Evolutionary conservation across 1,139 yeast species (phyloP), one percentile per base, ranked within the genome.

Genomic region (Candida sanyaensis): DNA sequence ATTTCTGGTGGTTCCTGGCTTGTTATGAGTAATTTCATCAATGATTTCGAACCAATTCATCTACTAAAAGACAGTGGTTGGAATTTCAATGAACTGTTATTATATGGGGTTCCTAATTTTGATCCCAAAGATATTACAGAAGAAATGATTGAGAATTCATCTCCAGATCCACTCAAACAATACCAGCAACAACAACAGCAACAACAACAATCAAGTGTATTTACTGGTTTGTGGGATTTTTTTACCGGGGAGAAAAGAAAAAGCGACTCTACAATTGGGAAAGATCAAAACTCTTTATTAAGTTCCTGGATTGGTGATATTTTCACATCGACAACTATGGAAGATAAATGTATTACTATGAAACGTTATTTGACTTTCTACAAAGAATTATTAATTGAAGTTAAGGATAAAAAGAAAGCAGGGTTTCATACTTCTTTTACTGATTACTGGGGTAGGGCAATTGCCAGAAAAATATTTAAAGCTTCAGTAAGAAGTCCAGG

Each of bases 1-100:
- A 74, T 84, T 7, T 82, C 88, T n/a, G 91, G 91, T 7, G 90
- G 91, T 0, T 77, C 88, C 5, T 82, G 90, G 84, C 55, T 80
- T 13, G 73, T 85, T 9, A 75, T 83, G 69, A 80, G 64, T 55
- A 81, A 46, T 60, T 76, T 61, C 63, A 75, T 65, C 60, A 80
- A 64, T 71, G 83, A 71, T 52, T 66, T 71, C 55, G 72, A 49
- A 57, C 68, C 84, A 0, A 63, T 80, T 33, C 59, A 67, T 30
- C 61, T 64, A 5, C 56, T 80, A 43, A 59, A 65, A 12, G 63
- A 55, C 2, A 55, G 57, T 26, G 53, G 63, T 21, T 79, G 84
- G 83, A 65, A 71, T 38, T 60, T 81, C 21, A 64, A 65, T n/a
- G 69, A 71, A n/a, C 78, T 81, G 10, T 63, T 84, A 31, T 63